Percentiles rank a stretch among this genome's conserved stretches.
These are phyloP conservation scores for Bipolaris victoriae DNA, from an alignment of 2,329 filamentous ascomycete genomes.

Conservation along the genomic window DNA sequence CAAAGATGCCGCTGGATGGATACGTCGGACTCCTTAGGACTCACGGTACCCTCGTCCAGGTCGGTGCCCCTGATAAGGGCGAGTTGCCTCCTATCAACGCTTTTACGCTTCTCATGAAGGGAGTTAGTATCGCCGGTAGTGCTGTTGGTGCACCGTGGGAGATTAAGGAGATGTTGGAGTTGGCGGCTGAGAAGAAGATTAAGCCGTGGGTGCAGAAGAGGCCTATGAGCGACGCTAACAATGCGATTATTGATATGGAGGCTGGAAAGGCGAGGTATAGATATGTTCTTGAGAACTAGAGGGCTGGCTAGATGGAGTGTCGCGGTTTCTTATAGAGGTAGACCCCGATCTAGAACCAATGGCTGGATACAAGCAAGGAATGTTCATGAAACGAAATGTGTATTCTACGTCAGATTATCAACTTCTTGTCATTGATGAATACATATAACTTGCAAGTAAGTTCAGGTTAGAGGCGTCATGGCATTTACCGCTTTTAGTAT, in stretches of 20 bases:
- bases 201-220: conserved; percentile 68
- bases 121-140: conserved; percentile 34
- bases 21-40: conserved; percentile 66
- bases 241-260: conserved; percentile 63
- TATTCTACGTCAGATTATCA: not conserved
- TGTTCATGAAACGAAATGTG: not conserved
- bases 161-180: conserved; percentile 54
- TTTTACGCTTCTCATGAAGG: conserved; percentile 54
- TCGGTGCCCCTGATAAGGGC: conserved; percentile 57
- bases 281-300: conserved; percentile 39
- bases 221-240: conserved; percentile 61
- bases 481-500: no score
- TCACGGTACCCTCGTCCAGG: conserved; percentile 67
- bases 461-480: no score
- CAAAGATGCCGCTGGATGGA: conserved; percentile 60
- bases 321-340: not conserved
- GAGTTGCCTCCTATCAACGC: conserved; percentile 57
- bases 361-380: not conserved
- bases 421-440: no score
- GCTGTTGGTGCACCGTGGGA: conserved; percentile 32
- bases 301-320: not conserved
- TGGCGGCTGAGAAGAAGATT: conserved; percentile 64
- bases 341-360: not conserved
- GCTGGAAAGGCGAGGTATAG: conserved; percentile 60
- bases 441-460: no score